A percentile compares a stretch with the other conserved stretches of the same genome.
These are phyloP conservation scores for Diaporthe batatas DNA, from an alignment of 2,329 filamentous ascomycete genomes.

Conservation along the genomic window DNA sequence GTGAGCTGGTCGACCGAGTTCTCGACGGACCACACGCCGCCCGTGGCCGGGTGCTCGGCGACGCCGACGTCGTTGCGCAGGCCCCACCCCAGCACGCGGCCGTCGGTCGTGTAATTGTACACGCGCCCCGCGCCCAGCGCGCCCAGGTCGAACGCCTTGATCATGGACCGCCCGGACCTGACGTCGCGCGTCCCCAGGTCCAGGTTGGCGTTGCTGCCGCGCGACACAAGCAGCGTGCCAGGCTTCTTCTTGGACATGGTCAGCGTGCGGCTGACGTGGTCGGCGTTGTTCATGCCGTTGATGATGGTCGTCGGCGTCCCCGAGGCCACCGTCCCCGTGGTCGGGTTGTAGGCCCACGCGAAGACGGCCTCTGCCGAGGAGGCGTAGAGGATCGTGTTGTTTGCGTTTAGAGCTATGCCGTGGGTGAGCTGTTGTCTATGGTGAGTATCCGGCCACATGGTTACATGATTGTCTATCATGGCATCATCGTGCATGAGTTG, in stretches of 20 bases:
- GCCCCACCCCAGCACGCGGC: slow-evolving; percentile 73
- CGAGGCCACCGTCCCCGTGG: slow-evolving; percentile 56
- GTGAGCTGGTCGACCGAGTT: slow-evolving; percentile 77
- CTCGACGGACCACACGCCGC: slow-evolving; percentile 73
- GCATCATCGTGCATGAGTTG: slow-evolving; percentile 38
- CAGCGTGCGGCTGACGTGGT: slow-evolving; percentile 74
- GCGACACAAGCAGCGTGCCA: slow-evolving; percentile 70
- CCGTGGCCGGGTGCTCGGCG: slow-evolving; percentile 69
- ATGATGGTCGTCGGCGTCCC: slow-evolving; percentile 61
- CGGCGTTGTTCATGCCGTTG: slow-evolving; percentile 68
- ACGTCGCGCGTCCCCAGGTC: slow-evolving; percentile 62
- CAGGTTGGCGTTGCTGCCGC: slow-evolving; percentile 71
- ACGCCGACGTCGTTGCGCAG: slow-evolving; percentile 80
- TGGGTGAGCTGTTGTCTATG: slow-evolving; percentile 59
- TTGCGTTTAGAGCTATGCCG: slow-evolving; percentile 60
- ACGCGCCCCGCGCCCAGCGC: slow-evolving; percentile 48
- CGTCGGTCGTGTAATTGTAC: slow-evolving; percentile 63
- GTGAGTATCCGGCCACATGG: slow-evolving; percentile 42
- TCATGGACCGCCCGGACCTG: slow-evolving; percentile 68
- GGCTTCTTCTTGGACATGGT: slow-evolving; percentile 65
- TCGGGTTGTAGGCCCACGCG: slow-evolving; percentile 71
- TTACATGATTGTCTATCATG: slow-evolving; percentile 45
- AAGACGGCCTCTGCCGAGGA: slow-evolving; percentile 68
- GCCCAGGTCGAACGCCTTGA: slow-evolving; percentile 62
- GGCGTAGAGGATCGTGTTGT: slow-evolving; percentile 62